A percentile compares a stretch with the other conserved stretches of the same genome.
phyloP scores from a whole-genome alignment of 1,139 yeast genomes.

The Maudiozyma humilis region DNA sequence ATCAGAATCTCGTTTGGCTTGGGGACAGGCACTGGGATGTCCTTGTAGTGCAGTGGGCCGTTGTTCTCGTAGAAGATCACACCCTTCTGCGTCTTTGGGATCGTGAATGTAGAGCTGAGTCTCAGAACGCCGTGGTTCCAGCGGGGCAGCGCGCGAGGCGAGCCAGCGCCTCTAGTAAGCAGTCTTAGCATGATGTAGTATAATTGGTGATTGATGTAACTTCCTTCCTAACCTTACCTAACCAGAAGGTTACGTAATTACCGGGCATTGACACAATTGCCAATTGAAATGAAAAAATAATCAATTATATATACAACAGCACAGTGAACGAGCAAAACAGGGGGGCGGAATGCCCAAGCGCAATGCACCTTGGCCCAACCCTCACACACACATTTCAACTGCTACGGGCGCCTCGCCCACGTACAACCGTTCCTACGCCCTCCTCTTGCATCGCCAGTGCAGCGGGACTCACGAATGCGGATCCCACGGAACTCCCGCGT shows the following conservation, averaged over 20 bases:
- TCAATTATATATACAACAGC: no score
- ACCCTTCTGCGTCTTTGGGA: constrained; percentile 46
- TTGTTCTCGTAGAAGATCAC: constrained; percentile 44
- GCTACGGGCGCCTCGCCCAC: no score
- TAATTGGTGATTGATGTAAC: no score
- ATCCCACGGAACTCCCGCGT: background rate
- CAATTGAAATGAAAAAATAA: no score
- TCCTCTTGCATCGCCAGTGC: background rate
- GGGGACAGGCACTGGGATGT: constrained; percentile 53
- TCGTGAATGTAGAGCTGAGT: constrained; percentile 46
- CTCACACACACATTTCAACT: no score
- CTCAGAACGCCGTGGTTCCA: constrained; percentile 38
- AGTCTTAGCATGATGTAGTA: constrained; percentile 5
- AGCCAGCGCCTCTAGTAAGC: constrained; percentile 9
- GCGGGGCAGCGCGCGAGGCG: constrained; percentile 10
- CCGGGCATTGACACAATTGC: background rate
- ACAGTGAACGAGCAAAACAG: no score
- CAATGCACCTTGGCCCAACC: no score
- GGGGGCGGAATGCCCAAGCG: no score
- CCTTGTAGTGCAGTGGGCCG: constrained; percentile 45
- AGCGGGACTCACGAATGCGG: background rate
- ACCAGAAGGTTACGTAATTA: background rate
- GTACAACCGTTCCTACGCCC: background rate
- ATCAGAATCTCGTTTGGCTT: constrained; percentile 52
- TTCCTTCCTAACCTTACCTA: no score